phyloP scores from a whole-genome alignment of 1,139 yeast species.

The Hansenula sp. region DNA sequence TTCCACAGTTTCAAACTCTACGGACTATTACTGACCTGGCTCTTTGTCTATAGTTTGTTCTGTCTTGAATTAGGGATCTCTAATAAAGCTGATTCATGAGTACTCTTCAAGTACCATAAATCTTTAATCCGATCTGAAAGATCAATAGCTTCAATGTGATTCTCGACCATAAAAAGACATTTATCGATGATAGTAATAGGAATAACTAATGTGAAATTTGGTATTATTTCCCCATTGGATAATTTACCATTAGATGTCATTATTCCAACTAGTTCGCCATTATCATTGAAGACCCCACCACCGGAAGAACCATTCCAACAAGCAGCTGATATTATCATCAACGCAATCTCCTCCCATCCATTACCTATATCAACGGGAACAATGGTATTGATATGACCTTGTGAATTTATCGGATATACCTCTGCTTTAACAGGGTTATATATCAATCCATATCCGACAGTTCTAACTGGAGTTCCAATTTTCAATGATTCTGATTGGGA shows the following conservation, averaged over 20 bases:
- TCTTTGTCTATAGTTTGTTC: conserved; percentile 10
- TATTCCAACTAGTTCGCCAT: conserved; percentile 44
- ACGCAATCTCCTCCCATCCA: conserved; percentile 30
- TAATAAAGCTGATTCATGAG: conserved; percentile 6
- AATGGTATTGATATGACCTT: conserved; percentile 22
- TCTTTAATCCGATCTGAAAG: conserved; percentile 9
- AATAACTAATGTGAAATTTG: conserved; percentile 40
- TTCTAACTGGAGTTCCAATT: conserved; percentile 36
- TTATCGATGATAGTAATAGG: conserved; percentile 30
- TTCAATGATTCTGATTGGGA: conserved; percentile 6
- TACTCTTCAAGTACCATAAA: conserved; percentile 20
- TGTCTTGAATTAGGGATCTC: not conserved
- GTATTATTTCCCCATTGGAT: conserved; percentile 37
- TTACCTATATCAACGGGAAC: conserved; percentile 35
- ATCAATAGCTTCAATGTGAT: conserved; percentile 12
- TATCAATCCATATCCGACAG: conserved; percentile 60
- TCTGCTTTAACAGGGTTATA: conserved; percentile 16
- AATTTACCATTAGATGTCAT: conserved; percentile 61
- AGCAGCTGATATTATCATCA: conserved; percentile 53
- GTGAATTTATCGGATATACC: conserved; percentile 16
- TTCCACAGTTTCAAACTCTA: too few species aligned
- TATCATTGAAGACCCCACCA: conserved; percentile 49
- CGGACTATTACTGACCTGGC: too few species aligned
- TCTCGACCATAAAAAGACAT: conserved; percentile 13
- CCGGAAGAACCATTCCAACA: conserved; percentile 83